Conservation (phyloP, 2,329 filamentous ascomycete species). For the Cladophialophora immunda region DNA sequence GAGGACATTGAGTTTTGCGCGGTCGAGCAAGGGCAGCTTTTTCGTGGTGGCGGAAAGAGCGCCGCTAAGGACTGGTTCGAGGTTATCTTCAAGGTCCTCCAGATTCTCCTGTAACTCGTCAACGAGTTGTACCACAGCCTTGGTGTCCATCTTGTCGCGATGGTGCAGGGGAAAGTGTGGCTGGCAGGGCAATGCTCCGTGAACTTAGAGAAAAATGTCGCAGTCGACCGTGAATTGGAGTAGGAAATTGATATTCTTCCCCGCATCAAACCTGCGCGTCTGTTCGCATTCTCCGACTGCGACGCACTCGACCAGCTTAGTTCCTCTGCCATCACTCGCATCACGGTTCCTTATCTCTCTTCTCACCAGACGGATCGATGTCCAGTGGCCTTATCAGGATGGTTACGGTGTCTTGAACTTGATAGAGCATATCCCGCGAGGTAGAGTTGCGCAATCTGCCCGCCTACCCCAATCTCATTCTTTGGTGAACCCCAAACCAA, state of each 20-base stretch:
- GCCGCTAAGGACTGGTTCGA: conserved; percentile 76
- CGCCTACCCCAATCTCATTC: neutral
- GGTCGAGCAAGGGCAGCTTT: conserved; percentile 89
- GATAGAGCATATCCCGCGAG: neutral
- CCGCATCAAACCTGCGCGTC: neutral
- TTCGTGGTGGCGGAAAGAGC: conserved; percentile 73
- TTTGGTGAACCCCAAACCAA: neutral
- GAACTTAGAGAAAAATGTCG: neutral
- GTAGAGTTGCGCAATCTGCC: neutral
- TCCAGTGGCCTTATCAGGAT: neutral
- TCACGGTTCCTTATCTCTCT: neutral
- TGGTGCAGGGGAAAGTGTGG: too few relatives aligned
- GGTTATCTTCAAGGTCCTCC: conserved; percentile 76
- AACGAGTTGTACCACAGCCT: conserved; percentile 67
- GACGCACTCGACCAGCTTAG: neutral
- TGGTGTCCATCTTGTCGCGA: conserved; percentile 29
- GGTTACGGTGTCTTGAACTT: neutral
- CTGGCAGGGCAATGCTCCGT: neutral
- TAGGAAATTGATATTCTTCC: neutral
- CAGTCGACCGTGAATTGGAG: neutral
- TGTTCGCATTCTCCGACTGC: neutral
- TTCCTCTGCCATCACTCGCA: neutral
- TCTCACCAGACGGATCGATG: neutral
- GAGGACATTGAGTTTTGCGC: conserved; percentile 91
- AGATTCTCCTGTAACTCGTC: conserved; percentile 80